Evolutionary conservation across 1,139 yeast genomes (phyloP), one percentile per base, ranked within the genome.

Genomic region (Pichia sp.): DNA sequence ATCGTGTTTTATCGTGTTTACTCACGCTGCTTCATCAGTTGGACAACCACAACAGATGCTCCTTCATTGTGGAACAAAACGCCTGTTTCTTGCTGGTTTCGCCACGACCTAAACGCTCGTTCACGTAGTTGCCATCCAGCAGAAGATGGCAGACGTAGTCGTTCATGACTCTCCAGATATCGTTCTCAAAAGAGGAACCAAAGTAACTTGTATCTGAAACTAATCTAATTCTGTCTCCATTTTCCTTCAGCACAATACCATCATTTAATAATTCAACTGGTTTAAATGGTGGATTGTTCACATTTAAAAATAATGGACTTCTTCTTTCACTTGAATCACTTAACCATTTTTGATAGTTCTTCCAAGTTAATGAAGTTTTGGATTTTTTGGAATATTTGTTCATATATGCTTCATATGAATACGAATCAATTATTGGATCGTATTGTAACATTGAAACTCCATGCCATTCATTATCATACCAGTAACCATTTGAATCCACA

Each of bases 371-470:
- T 25, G 49, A 49, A 22, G 57, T 56, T 1, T 58, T 57, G 19
- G 57, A 57, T 13, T 58, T 43, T 8, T 53, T 58, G 3, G 44
- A 25, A 49, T 56, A 60, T 45, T 62, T 62, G 16, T 58, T 60
- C 11, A 43, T 42, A 44, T 58, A 64, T 22, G 63, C 57, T 63
- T 71, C 64, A 69, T 74, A 45, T 72, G 77, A 53, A 31, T 65
- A 62, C 56, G 63, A 71, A 62, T 78, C 83, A 51, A 70, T 72
- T 1, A 70, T 68, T 1, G 83, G 82, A 60, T 79, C 81, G 58
- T 66, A 75, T 58, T 78, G 81, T 2, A 80, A 74, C 81, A 78
- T 77, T 13, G 74, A 74, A 30, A 72, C 70, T 48, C 74, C 76
- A 47, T 67, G 66, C 56, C 74, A 78, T 22, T 58, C 60, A 39